Conservation (phyloP, 257 asterid species). For the Agastache rugosa region DNA sequence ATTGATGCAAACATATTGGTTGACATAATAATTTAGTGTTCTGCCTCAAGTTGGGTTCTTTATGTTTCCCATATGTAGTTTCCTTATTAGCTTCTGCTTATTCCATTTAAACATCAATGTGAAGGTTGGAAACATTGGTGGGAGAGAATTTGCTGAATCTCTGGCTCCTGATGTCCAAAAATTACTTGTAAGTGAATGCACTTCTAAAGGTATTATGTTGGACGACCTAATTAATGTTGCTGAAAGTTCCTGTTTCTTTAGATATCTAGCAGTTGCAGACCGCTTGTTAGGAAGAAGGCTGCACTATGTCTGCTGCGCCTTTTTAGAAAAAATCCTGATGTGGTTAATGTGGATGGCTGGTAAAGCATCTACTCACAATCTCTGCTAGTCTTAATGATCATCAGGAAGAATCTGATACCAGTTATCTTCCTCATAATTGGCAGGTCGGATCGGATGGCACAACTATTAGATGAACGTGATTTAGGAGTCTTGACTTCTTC, state of each 20-base stretch:
- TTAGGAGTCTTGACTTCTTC: slow-evolving; percentile 97
- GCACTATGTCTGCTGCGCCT: slow-evolving; percentile 97
- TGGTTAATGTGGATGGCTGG: slow-evolving; percentile 99
- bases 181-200: slow-evolving; percentile 76
- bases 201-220: slow-evolving; percentile 36
- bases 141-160: slow-evolving; percentile 98
- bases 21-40: slow-evolving; percentile 24
- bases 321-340: slow-evolving; percentile 94
- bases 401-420: slow-evolving; percentile 14
- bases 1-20: slow-evolving; percentile 31
- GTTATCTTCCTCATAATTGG: slow-evolving; percentile 33
- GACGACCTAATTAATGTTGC: slow-evolving; percentile 34
- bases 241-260: slow-evolving; percentile 48
- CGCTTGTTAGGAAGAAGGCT: slow-evolving; percentile 99
- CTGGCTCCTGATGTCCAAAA: slow-evolving; percentile 99
- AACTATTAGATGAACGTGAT: slow-evolving; percentile 97
- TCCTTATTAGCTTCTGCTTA: slow-evolving; percentile 28
- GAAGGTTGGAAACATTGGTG: slow-evolving; percentile 99
- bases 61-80: slow-evolving; percentile 20
- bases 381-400: slow-evolving; percentile 16
- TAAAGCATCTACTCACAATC: slow-evolving; percentile 39
- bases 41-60: slow-evolving; percentile 13
- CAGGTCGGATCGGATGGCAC: slow-evolving; percentile 99
- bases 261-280: slow-evolving; percentile 97
- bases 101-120: slow-evolving; percentile 33